Evolutionary conservation across 1,284 basidiomycete species (phyloP).

Genomic region (Cerioporus squamosus): DNA sequence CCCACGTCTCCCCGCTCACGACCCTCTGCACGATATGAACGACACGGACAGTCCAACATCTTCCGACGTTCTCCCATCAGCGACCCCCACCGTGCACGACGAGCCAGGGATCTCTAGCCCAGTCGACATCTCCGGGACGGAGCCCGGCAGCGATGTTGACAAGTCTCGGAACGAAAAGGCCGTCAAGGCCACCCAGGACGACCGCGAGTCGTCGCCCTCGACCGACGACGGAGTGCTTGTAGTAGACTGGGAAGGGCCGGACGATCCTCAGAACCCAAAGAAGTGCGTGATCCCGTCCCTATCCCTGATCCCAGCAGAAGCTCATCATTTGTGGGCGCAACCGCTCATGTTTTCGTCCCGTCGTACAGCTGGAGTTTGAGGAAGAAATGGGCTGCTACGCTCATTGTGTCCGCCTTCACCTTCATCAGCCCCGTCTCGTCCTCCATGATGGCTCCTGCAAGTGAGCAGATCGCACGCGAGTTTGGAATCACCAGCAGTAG

Average conservation of each 20-base stretch:
- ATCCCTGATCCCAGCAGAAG: background rate
- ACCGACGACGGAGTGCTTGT: constrained; percentile 13
- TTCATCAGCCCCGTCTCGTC: constrained; percentile 71
- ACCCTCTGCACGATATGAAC: background rate
- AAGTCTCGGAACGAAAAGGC: background rate
- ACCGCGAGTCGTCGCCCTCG: background rate
- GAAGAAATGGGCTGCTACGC: constrained; percentile 65
- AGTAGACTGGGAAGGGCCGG: constrained; percentile 66
- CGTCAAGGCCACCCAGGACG: background rate
- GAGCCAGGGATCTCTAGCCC: constrained; percentile 14
- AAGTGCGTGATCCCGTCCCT: constrained; percentile 45
- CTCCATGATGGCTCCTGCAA: constrained; percentile 73
- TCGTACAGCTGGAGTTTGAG: constrained; percentile 55
- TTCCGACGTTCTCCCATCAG: constrained; percentile 10
- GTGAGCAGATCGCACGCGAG: constrained; percentile 51
- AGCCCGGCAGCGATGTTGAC: background rate
- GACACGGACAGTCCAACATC: background rate
- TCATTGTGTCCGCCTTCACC: constrained; percentile 66
- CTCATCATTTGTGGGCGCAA: background rate
- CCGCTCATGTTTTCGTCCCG: background rate
- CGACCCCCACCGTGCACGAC: constrained; percentile 19
- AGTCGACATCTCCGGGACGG: background rate
- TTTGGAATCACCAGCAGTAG: constrained; percentile 58
- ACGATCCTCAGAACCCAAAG: constrained; percentile 69
- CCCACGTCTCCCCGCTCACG: background rate